Percentiles rank a stretch among this genome's conserved stretches.
Conservation (phyloP, 768 basidiomycete species). For the Amanita thiersii region DNA sequence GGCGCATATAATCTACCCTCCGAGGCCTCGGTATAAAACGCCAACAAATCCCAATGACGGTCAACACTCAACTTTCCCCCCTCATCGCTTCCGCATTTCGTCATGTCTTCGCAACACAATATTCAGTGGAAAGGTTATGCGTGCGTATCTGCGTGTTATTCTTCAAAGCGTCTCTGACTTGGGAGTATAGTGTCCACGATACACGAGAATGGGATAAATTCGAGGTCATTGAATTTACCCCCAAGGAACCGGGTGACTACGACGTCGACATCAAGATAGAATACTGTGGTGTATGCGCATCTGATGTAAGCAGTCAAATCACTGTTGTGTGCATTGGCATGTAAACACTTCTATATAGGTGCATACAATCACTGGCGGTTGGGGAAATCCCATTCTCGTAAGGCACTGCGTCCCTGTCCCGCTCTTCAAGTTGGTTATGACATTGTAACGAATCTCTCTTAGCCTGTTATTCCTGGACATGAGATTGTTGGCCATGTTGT, state of each 20-base stretch:
- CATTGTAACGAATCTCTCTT: neutral
- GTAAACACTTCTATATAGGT: constrained; percentile 17
- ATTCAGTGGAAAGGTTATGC: constrained; percentile 19
- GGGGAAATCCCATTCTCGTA: constrained; percentile 24
- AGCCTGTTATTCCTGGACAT: constrained; percentile 37
- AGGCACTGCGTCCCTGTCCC: constrained; percentile 1
- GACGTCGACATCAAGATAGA: constrained; percentile 51
- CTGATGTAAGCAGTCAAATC: constrained; percentile 28
- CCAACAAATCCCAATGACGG: too few species aligned
- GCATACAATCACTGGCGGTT: constrained; percentile 29
- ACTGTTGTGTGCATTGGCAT: neutral
- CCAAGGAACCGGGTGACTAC: constrained; percentile 41
- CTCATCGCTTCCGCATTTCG: neutral
- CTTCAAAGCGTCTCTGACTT: neutral
- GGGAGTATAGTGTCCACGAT: constrained; percentile 20
- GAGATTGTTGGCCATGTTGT: constrained; percentile 49
- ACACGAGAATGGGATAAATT: constrained; percentile 31
- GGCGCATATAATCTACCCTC: too few species aligned
- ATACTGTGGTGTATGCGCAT: constrained; percentile 43
- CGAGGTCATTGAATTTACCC: constrained; percentile 37
- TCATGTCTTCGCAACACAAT: neutral
- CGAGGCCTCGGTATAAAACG: too few species aligned
- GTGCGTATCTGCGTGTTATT: constrained; percentile 9
- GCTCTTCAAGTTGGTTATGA: neutral
- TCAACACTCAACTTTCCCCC: too few species aligned